These are phyloP conservation scores for Macrophomina tecta DNA, from an alignment of 2,329 filamentous ascomycete genomes.

Conservation along the genomic window DNA sequence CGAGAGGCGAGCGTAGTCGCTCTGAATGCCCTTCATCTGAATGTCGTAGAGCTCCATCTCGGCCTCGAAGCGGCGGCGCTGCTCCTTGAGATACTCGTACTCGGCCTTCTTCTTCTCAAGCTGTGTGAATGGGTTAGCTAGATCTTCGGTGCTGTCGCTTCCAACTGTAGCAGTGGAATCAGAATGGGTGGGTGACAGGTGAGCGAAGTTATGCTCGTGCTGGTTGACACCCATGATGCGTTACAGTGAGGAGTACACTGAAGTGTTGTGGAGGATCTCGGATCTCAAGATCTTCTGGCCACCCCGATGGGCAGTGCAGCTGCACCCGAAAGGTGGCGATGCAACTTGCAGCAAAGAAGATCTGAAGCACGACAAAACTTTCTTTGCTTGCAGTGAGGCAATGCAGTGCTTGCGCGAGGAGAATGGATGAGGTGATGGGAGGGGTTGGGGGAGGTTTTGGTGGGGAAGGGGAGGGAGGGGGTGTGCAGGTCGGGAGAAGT, in stretches of 20 bases:
- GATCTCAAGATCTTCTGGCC: slow-evolving; percentile 7
- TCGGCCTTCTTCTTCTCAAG: slow-evolving; percentile 93
- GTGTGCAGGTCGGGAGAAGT: slow-evolving; percentile 12
- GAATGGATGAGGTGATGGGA: slow-evolving; percentile 12
- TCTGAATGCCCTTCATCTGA: slow-evolving; percentile 80
- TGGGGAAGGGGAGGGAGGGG: background rate
- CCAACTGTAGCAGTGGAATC: background rate
- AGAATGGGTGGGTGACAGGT: background rate
- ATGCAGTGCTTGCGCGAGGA: slow-evolving; percentile 4
- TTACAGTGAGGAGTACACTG: background rate
- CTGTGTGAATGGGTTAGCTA: slow-evolving; percentile 53
- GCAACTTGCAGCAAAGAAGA: slow-evolving; percentile 9
- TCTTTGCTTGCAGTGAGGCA: background rate
- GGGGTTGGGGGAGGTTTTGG: background rate
- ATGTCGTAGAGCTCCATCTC: slow-evolving; percentile 91
- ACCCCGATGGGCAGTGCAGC: slow-evolving; percentile 6
- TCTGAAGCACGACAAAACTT: background rate
- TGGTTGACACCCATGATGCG: too few species aligned
- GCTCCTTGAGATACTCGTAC: slow-evolving; percentile 88
- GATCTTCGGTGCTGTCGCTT: background rate
- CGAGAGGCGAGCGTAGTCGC: slow-evolving; percentile 84
- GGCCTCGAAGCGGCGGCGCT: slow-evolving; percentile 86
- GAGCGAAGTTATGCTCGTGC: background rate
- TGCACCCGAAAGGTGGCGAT: slow-evolving; percentile 19
- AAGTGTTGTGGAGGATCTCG: slow-evolving; percentile 14